These are phyloP conservation scores for Lanmaoa pseudosensibilis DNA, from an alignment of 768 basidiomycete genomes.

Conservation along the genomic window DNA sequence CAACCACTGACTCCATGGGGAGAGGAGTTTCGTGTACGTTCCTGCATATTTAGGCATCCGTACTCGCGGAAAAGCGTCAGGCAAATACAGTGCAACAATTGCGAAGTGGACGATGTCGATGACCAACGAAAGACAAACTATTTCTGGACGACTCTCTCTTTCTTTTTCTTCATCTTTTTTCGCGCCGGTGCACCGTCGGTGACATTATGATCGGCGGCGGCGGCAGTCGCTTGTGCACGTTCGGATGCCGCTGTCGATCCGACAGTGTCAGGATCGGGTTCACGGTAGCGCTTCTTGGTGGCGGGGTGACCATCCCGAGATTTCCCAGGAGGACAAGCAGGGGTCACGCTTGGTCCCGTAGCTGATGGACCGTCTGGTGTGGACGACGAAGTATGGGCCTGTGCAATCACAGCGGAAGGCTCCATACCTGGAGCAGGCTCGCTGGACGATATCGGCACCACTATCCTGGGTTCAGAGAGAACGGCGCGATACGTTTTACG, in stretches of 20 bases:
- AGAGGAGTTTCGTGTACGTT: not conserved
- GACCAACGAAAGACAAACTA: not conserved
- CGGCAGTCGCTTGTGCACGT: not conserved
- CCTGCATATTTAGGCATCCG: not conserved
- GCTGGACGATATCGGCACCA: constrained; percentile 43
- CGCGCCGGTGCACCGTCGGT: constrained; percentile 9
- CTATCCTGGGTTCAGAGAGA: constrained; percentile 69
- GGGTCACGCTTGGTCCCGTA: not conserved
- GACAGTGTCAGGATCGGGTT: constrained; percentile 12
- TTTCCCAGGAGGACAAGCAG: not conserved
- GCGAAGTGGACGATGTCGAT: not conserved
- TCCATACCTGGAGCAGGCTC: not conserved
- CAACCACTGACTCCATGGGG: not conserved
- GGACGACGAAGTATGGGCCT: not conserved
- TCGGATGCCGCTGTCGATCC: not conserved
- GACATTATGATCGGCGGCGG: not conserved
- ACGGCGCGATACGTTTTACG: constrained; percentile 80
- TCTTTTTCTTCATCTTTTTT: constrained; percentile 28
- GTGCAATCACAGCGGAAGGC: not conserved
- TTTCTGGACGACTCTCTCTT: not conserved
- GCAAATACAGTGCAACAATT: not conserved
- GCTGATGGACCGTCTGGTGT: not conserved
- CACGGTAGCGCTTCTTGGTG: constrained; percentile 24
- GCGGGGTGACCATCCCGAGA: not conserved
- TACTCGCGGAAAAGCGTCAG: not conserved